These are phyloP conservation scores for Arthrobotrys iridis DNA, from an alignment of 2,329 filamentous ascomycete species.

Conservation along the genomic window DNA sequence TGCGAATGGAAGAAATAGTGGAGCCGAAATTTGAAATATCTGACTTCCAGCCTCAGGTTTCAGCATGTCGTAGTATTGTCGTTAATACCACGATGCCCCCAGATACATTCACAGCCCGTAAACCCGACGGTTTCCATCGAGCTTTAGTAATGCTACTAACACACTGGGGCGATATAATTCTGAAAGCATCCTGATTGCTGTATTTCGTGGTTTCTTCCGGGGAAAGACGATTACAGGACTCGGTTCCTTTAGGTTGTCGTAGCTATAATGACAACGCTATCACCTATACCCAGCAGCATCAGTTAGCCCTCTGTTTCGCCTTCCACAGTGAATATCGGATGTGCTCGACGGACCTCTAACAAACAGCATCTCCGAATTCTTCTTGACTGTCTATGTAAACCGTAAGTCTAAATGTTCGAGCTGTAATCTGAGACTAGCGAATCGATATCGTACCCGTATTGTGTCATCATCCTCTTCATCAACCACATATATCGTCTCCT, in stretches of 20 bases:
- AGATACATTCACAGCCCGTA: conserved; percentile 3
- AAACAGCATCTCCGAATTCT: conserved; percentile 98
- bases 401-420: neutral
- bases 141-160: conserved; percentile 14
- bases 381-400: conserved; percentile 79
- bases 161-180: conserved; percentile 24
- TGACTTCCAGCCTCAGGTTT: conserved; percentile 11
- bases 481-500: conserved; percentile 94
- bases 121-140: neutral
- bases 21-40: conserved; percentile 5
- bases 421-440: neutral
- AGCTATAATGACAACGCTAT: conserved; percentile 77
- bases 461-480: conserved; percentile 80
- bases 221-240: neutral
- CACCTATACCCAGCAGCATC: conserved; percentile 67
- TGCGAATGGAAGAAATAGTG: neutral
- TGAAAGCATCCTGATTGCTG: conserved; percentile 1
- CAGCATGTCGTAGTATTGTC: conserved; percentile 5
- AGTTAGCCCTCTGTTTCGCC: conserved; percentile 35
- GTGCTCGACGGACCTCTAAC: conserved; percentile 75
- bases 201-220: neutral
- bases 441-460: conserved; percentile 70
- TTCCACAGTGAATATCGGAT: conserved; percentile 58
- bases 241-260: conserved; percentile 38
- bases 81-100: conserved; percentile 12